A percentile compares a stretch with the other conserved stretches of the same genome.
These are phyloP conservation scores for Pseudogymnoascus sp. DNA, from an alignment of 2,329 filamentous ascomycete genomes.

Conservation along the genomic window DNA sequence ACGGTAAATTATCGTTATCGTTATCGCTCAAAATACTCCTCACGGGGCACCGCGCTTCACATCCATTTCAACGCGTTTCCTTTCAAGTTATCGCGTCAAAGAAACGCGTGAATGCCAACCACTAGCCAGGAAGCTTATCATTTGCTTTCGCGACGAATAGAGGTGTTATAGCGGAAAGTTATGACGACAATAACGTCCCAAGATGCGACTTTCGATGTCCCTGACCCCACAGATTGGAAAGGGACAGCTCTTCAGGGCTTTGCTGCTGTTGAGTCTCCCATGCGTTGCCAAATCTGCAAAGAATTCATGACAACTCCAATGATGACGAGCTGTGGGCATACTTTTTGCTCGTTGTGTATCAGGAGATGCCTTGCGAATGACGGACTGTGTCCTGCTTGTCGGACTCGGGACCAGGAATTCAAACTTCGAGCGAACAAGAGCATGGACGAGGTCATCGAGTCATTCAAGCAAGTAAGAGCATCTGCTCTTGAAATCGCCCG, in stretches of 20 bases:
- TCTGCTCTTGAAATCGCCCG: conserved; percentile 57
- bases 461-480: conserved; percentile 60
- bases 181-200: background rate
- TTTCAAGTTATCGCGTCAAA: background rate
- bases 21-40: background rate
- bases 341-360: conserved; percentile 95
- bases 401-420: conserved; percentile 68
- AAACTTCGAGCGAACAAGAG: conserved; percentile 79
- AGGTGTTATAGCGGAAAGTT: background rate
- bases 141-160: background rate
- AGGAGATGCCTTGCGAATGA: conserved; percentile 74
- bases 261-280: conserved; percentile 66
- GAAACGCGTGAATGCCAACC: background rate
- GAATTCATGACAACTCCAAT: conserved; percentile 94
- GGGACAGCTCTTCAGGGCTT: conserved; percentile 58
- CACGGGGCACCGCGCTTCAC: background rate
- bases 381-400: conserved; percentile 81
- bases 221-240: conserved; percentile 83
- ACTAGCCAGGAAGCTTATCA: background rate
- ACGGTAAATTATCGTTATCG: background rate
- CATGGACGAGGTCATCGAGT: conserved; percentile 74
- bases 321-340: conserved; percentile 89
- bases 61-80: background rate
- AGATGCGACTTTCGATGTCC: conserved; percentile 35
- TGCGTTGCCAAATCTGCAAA: conserved; percentile 96